Evolutionary conservation across 1,284 basidiomycete genomes (phyloP), one percentile per base, ranked within the genome.

Genomic region (Leccinum pseudoinsigne): DNA sequence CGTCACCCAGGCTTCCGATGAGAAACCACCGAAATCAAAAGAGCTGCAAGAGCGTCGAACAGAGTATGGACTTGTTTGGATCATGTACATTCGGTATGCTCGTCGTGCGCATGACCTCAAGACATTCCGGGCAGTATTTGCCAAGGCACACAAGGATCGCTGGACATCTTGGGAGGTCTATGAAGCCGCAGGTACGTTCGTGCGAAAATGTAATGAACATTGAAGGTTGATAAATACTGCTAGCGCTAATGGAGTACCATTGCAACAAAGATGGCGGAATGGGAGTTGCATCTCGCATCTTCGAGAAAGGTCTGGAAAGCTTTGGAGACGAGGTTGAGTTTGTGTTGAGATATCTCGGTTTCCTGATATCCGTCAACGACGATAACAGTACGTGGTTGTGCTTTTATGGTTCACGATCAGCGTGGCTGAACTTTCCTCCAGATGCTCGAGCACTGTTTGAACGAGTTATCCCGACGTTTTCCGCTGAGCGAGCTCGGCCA

Each of bases 381-480:
- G 92, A 96, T 71, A 94, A 90, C 73, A 98, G 95, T 96, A 71
- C 84, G 84, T 54, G 8, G 23, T 50, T 62, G 56, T 18, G n/a
- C 36, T 60, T 51, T 60, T 18, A 55, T 50, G 28, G 21, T n/a
- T 34, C 26, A 5, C 31, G 5, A 57, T 58, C 56, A 58, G 40
- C 7, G 50, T 61, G 53, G 54, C 60, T 54, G 58, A 18, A 18
- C 28, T 40, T 34, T 64, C 8, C 34, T 64, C 7, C 66, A 97
- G 96, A 99, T 79, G 97, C 96, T 1, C 89, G 97, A 54, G 96
- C 97, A 0, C 80, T 99, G 28, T 98, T 99, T 73, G 97, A 99
- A 76, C 87, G 93, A 53, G 88, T 93, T 11, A 90, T 95, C 42
- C 81, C 84, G 6, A 89, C 85, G 11, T 95, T 98, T 73, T 75